phyloP scores from a whole-genome alignment of 345 rosid genomes.

The Rhodamnia rubescens region DNA sequence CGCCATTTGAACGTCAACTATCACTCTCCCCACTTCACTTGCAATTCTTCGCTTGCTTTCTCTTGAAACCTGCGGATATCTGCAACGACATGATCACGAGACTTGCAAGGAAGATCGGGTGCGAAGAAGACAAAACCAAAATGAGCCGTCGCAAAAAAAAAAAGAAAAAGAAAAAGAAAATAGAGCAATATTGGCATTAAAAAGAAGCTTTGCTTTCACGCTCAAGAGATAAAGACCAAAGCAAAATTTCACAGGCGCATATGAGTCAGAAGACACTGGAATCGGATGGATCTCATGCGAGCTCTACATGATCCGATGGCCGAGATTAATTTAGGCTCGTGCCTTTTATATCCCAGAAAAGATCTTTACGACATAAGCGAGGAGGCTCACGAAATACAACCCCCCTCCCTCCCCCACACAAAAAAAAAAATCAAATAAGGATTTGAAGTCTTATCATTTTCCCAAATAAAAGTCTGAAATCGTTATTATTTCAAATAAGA shows the following conservation, averaged over 20 bases:
- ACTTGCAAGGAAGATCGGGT: background rate
- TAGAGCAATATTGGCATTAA: background rate
- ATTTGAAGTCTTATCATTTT: rapidly evolving
- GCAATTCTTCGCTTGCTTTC: background rate
- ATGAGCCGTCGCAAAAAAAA: background rate
- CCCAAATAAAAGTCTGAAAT: too few relatives aligned
- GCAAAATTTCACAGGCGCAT: background rate
- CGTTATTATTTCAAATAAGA: too few relatives aligned
- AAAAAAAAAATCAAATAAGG: too few relatives aligned
- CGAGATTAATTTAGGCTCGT: background rate
- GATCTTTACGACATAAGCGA: background rate
- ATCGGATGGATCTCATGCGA: background rate
- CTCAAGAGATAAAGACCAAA: background rate
- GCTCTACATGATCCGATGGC: background rate
- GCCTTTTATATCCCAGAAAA: background rate
- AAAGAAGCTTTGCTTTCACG: background rate
- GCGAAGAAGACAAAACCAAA: background rate
- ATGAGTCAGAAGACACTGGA: background rate
- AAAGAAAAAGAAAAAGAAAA: too few relatives aligned
- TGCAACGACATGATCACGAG: background rate
- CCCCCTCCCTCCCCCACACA: too few relatives aligned
- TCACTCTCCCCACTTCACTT: background rate
- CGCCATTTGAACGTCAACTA: background rate
- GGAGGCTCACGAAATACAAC: background rate
- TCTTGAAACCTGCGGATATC: background rate